Conservation (phyloP, 768 basidiomycete species). For the Lactarius sanguifluus region DNA sequence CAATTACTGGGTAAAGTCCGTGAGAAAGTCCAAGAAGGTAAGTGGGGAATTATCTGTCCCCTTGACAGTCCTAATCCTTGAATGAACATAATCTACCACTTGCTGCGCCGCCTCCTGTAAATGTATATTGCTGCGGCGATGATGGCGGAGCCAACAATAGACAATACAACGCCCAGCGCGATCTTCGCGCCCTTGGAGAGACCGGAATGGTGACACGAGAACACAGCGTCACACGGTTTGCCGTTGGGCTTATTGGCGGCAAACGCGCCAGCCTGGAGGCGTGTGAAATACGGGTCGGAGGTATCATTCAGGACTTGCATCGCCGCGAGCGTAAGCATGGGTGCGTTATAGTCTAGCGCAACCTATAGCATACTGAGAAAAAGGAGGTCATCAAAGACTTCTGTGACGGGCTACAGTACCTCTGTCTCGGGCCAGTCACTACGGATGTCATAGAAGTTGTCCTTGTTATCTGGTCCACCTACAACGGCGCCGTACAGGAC, state of each 20-base stretch:
- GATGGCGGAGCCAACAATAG: slow-evolving; percentile 59
- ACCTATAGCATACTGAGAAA: slow-evolving; percentile 41
- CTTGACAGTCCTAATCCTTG: slow-evolving; percentile 5
- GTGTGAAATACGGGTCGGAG: slow-evolving; percentile 76
- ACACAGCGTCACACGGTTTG: slow-evolving; percentile 75
- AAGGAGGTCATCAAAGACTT: not conserved
- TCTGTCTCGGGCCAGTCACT: slow-evolving; percentile 90
- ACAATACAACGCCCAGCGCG: slow-evolving; percentile 66
- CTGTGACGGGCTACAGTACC: slow-evolving; percentile 39
- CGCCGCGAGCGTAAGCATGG: slow-evolving; percentile 82
- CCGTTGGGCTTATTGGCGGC: slow-evolving; percentile 60
- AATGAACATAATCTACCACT: slow-evolving; percentile 2
- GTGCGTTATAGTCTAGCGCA: slow-evolving; percentile 89
- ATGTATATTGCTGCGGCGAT: slow-evolving; percentile 40
- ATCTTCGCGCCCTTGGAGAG: slow-evolving; percentile 64
- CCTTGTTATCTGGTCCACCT: slow-evolving; percentile 79
- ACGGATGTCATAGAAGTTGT: slow-evolving; percentile 80
- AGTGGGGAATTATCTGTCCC: not conserved
- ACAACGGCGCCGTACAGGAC: slow-evolving; percentile 85
- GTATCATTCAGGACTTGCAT: slow-evolving; percentile 67
- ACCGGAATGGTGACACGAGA: slow-evolving; percentile 44
- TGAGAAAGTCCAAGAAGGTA: not conserved
- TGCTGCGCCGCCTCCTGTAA: slow-evolving; percentile 19
- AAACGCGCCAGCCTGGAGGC: slow-evolving; percentile 67
- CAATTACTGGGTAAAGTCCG: not conserved